Evolutionary conservation across 2,329 filamentous ascomycete genomes (phyloP).

Genomic region (Xylaria sp.): DNA sequence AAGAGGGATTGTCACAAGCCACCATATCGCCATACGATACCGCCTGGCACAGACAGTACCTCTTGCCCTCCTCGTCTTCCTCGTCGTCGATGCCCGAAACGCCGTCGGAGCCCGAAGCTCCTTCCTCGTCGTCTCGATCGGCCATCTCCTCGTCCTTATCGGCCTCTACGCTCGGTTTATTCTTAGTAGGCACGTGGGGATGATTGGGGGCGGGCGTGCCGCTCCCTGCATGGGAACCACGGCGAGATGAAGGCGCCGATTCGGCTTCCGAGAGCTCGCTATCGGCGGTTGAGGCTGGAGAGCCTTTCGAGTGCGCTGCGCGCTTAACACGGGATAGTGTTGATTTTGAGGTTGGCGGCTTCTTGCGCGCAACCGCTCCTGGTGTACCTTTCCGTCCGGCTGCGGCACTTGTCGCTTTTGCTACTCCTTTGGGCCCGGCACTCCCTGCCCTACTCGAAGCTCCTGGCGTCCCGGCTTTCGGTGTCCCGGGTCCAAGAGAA

Average conservation of each 20-base stretch:
- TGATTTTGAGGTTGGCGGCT: constrained; percentile 61
- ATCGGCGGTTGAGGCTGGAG: constrained; percentile 71
- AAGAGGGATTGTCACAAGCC: constrained; percentile 85
- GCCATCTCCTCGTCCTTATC: constrained; percentile 49
- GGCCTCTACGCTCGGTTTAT: constrained; percentile 38
- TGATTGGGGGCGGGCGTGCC: constrained; percentile 52
- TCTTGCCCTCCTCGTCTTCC: constrained; percentile 79
- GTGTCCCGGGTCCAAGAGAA: constrained; percentile 71
- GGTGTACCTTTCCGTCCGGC: constrained; percentile 59
- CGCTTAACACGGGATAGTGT: constrained; percentile 72
- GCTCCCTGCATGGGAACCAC: constrained; percentile 52
- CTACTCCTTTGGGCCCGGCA: constrained; percentile 65
- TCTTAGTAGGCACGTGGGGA: constrained; percentile 34
- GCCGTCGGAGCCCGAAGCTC: constrained; percentile 54
- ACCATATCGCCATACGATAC: constrained; percentile 91
- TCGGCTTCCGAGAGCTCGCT: constrained; percentile 74
- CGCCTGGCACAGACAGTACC: constrained; percentile 86
- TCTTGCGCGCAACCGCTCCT: constrained; percentile 50
- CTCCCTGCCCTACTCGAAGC: constrained; percentile 64
- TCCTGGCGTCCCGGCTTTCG: constrained; percentile 59
- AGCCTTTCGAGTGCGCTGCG: constrained; percentile 64
- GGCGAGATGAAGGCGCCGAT: constrained; percentile 64
- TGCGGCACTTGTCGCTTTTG: constrained; percentile 57
- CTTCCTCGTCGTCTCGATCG: constrained; percentile 61
- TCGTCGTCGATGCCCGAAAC: constrained; percentile 61